phyloP scores from a whole-genome alignment of 208 protist species.

The Trypanosoma mega region DNA sequence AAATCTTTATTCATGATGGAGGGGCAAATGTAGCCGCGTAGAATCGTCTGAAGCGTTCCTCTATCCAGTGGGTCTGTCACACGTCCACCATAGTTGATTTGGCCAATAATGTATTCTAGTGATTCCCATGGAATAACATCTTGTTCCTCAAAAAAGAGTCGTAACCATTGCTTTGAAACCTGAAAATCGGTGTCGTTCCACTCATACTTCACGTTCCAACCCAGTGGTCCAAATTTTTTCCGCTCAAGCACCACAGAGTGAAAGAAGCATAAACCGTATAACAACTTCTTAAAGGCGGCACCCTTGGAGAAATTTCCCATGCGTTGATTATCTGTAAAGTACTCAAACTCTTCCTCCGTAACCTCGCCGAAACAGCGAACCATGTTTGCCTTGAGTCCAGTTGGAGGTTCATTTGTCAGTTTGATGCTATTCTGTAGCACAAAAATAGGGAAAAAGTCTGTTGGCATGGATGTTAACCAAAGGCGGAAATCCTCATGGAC shows the following conservation, averaged over 20 bases:
- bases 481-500: slow-evolving; percentile 93
- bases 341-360: slow-evolving; percentile 82
- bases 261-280: slow-evolving; percentile 97
- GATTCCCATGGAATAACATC: slow-evolving; percentile 96
- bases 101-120: slow-evolving; percentile 97
- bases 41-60: slow-evolving; percentile 91
- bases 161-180: slow-evolving; percentile 94
- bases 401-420: slow-evolving; percentile 98
- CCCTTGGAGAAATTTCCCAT: slow-evolving; percentile 68
- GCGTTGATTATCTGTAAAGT: slow-evolving; percentile 33
- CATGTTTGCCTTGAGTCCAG: slow-evolving; percentile 96
- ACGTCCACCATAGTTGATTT: slow-evolving; percentile 98
- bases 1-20: slow-evolving; percentile 85
- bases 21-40: slow-evolving; percentile 86
- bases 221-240: slow-evolving; percentile 96
- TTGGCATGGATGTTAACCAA: slow-evolving; percentile 98
- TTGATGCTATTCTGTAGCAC: slow-evolving; percentile 98
- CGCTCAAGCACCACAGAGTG: slow-evolving; percentile 95
- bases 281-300: slow-evolving; percentile 92
- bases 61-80: slow-evolving; percentile 98
- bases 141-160: slow-evolving; percentile 96
- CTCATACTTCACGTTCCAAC: slow-evolving; percentile 98
- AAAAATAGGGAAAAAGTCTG: slow-evolving; percentile 96
- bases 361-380: slow-evolving; percentile 92
- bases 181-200: slow-evolving; percentile 98